Base-by-base conservation (phyloP, 2,329 filamentous ascomycete genomes). In the Daldinia sp. region DNA sequence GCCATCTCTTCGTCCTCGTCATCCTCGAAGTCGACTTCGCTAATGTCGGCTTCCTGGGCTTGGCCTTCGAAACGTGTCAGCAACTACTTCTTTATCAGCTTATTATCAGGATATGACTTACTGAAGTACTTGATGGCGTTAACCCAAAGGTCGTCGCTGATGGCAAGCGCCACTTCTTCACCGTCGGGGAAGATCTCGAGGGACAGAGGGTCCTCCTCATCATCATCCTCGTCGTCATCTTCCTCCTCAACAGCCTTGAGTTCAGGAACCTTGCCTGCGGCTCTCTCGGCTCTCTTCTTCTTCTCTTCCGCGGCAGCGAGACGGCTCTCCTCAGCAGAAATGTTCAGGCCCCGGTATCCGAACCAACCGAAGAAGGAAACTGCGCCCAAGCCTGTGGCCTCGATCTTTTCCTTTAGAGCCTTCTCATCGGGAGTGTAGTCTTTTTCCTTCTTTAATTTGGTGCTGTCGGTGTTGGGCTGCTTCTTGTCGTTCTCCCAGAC, bases 301-400 rank as follows among this genome's bases (percentile, higher is more conserved):
- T 84, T 80, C 74, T 91, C 87, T 74, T 88, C 85, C 80, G 88
- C 87, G 26, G 79, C 81, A 6, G 90, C 91, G 68, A 86, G 82
- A 72, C 82, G 82, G 74, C 87, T 91, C 85, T 97, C 92, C 80
- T 93, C 91, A 2, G 88, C 90, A 53, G 87, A 88, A 74, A 97
- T 83, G 76, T 88, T 88, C 71, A 88, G 84, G 71, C 89, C 93
- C 69, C 86, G 88, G 83, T 90, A 98, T 60, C 91, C 93, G 79
- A 98, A 98, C 87, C 91, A 96, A 65, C 90, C 89, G 79, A 98
- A 98, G 86, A 98, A 97, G 81, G 91, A 94, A 57, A 90, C 78
- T 5, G 87, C 89, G 51, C 88, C 89, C 69, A 92, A 85, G 53
- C 88, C 87, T 15, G 86, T 89, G 68, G 82, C 81, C 68, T 89